Conservation (phyloP, 164 flowering plant species). For the Platanus orientalis region DNA sequence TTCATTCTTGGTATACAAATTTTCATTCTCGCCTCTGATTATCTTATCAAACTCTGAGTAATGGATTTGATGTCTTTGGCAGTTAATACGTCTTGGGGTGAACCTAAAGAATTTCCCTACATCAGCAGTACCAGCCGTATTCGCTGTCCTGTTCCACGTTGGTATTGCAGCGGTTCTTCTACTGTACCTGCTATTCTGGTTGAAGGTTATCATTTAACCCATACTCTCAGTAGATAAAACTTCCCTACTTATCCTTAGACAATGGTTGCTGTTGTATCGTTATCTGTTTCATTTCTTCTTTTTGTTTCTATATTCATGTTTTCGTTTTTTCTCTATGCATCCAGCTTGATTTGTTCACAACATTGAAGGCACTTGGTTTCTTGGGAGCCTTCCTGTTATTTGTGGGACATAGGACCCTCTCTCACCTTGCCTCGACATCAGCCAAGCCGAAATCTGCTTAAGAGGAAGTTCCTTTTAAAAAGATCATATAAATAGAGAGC, state of each 20-base stretch:
- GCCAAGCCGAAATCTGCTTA: slow-evolving; percentile 82
- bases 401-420: slow-evolving; percentile 83
- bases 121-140: slow-evolving; percentile 58
- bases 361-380: slow-evolving; percentile 71
- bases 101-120: slow-evolving; percentile 84
- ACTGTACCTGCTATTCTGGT: slow-evolving; percentile 85
- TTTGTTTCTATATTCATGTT: neutral
- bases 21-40: too few species aligned
- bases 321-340: slow-evolving; percentile 6
- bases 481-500: too few species aligned
- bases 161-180: slow-evolving; percentile 78
- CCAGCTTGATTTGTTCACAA: slow-evolving; percentile 91
- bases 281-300: neutral
- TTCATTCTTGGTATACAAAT: too few species aligned
- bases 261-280: neutral
- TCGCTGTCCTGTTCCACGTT: slow-evolving; percentile 74
- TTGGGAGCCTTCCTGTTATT: slow-evolving; percentile 70
- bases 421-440: slow-evolving; percentile 71
- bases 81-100: slow-evolving; percentile 70
- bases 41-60: too few species aligned
- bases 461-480: slow-evolving; percentile 2
- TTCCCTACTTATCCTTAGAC: neutral
- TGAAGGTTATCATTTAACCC: slow-evolving; percentile 52
- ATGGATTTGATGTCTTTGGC: slow-evolving; percentile 9
- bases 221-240: neutral